Evolutionary conservation across 345 rosid species (phyloP).

Genomic region (Excoecaria agallocha): DNA sequence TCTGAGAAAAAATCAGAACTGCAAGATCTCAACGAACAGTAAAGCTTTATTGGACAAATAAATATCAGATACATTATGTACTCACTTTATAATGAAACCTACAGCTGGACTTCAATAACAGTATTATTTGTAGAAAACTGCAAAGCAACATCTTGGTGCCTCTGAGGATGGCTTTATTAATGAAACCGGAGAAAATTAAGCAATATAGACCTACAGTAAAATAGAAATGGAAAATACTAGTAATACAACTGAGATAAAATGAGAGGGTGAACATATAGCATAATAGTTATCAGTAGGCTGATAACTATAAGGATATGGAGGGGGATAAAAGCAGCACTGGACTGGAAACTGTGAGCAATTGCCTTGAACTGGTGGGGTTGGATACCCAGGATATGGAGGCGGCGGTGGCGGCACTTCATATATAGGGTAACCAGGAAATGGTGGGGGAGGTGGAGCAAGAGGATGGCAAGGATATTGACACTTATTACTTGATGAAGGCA

Average conservation of each 20-base stretch:
- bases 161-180: not conserved
- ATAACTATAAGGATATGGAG: conserved; percentile 22
- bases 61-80: not conserved
- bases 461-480: conserved; percentile 37
- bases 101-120: not conserved
- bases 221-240: conserved; percentile 13
- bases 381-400: not conserved
- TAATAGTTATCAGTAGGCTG: conserved; percentile 19
- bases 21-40: not conserved
- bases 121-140: not conserved
- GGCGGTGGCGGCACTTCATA: conserved; percentile 28
- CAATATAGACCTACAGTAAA: conserved; percentile 18
- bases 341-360: conserved; percentile 32
- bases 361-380: conserved; percentile 1
- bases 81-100: not conserved
- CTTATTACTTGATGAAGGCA: conserved; percentile 12
- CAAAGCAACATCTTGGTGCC: not conserved
- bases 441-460: conserved; percentile 30
- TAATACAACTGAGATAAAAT: conserved; percentile 12
- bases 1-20: too few relatives aligned
- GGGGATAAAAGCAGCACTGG: conserved; percentile 32
- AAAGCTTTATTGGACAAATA: not conserved
- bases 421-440: conserved; percentile 6
- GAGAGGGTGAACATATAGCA: not conserved
- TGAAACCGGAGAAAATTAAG: not conserved